Evolutionary conservation across 2,329 filamentous ascomycete genomes (phyloP).

Genomic region (Phyllosticta citriasiana): DNA sequence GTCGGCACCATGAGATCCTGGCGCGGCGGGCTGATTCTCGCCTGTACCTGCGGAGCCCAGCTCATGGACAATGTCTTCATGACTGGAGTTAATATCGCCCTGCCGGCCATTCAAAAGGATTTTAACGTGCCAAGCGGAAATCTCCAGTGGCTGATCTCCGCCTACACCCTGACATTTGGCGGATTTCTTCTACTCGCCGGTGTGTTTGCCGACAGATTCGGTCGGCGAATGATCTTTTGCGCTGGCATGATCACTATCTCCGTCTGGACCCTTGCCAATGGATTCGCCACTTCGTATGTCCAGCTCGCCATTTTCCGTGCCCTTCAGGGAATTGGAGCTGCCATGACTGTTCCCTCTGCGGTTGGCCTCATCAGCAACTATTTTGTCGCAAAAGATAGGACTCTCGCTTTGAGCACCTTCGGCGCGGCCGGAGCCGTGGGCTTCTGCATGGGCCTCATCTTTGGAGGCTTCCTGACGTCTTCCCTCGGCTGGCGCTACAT

Average conservation of each 20-base stretch:
- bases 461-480: slow-evolving; percentile 9
- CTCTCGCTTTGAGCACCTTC: slow-evolving; percentile 31
- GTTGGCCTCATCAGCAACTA: slow-evolving; percentile 36
- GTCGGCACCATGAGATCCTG: slow-evolving; percentile 29
- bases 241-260: slow-evolving; percentile 21
- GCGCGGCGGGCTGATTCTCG: slow-evolving; percentile 29
- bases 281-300: slow-evolving; percentile 35
- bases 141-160: slow-evolving; percentile 12
- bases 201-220: slow-evolving; percentile 29
- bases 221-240: slow-evolving; percentile 29
- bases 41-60: slow-evolving; percentile 34
- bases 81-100: slow-evolving; percentile 10
- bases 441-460: slow-evolving; percentile 21
- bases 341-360: slow-evolving; percentile 38
- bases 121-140: slow-evolving; percentile 8
- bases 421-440: slow-evolving; percentile 31
- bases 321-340: slow-evolving; percentile 36
- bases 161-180: slow-evolving; percentile 19
- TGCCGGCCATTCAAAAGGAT: slow-evolving; percentile 11
- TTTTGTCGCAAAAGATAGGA: slow-evolving; percentile 29
- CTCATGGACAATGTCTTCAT: slow-evolving; percentile 36
- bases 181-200: slow-evolving; percentile 12
- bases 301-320: slow-evolving; percentile 36
- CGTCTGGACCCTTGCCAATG: slow-evolving; percentile 35
- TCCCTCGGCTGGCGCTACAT: slow-evolving; percentile 11